Base-by-base conservation (phyloP, 495 filamentous ascomycete genomes). In the Neurospora sublineolata region DNA sequence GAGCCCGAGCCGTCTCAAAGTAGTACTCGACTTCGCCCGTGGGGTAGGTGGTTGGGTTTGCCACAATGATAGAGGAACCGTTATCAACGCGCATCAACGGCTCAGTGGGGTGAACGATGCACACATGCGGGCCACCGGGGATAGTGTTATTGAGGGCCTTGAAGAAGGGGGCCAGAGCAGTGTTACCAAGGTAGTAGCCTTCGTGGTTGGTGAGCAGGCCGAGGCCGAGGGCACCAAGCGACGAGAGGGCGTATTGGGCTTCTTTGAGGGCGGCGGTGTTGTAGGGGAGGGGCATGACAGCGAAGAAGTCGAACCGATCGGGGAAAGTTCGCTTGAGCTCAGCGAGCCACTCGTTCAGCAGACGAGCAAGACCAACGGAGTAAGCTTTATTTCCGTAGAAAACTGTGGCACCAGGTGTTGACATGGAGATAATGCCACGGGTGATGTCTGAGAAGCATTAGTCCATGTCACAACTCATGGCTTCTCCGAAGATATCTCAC, bases 341-440 rank as follows among this genome's bases (percentile, higher is more conserved):
- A 23, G 70, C 70, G 27, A 71, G 70, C 70, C 70, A 71, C 39
- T 71, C 70, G 46, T 71, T 71, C 33, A 67, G 52, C 14, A 71
- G 52, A 20, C 58, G 46, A 30, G 52, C 70, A 68, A 71, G 46
- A n/a, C 70, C 70, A 20, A 40, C 37, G 18, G 70, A 18, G 10
- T 60, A 60, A 16, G 70, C 23, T 27, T 67, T 18, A 40, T 71
- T 67, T 20, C 52, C 38, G 11, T n/a, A 30, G 37, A 67, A 71
- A 12, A 68, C 58, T 4, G 38, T 67, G 14, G 70, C 39, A 37
- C 33, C 70, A 12, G 52, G 70, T 14, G 46, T 68, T 36, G 52
- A 68, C 10, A 71, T 68, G 52, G 70, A 71, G 18, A 71, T 60
- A 39, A 71, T 71, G 33, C 37, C 37, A 23, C 30, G 46, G 37